phyloP scores from a whole-genome alignment of 1,284 basidiomycete genomes.

The Afroboletus lepidellus region DNA sequence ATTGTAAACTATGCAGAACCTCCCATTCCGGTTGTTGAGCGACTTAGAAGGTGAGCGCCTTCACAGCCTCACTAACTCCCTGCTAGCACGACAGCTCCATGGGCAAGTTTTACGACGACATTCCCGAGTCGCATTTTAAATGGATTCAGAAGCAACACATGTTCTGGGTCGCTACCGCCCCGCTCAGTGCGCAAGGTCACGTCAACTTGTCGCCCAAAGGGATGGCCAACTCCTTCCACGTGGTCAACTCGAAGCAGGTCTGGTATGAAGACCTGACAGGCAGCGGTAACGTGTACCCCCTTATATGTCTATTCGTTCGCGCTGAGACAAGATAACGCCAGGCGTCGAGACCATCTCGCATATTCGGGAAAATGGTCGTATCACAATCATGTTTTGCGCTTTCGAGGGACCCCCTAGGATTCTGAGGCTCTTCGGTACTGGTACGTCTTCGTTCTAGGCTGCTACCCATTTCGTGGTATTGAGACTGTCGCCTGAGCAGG shows the following conservation, averaged over 20 bases:
- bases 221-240: slow-evolving; percentile 46
- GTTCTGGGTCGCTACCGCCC: slow-evolving; percentile 53
- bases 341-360: slow-evolving; percentile 58
- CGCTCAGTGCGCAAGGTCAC: slow-evolving; percentile 48
- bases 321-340: slow-evolving; percentile 16
- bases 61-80: no score
- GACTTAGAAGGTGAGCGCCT: no score
- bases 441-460: slow-evolving; percentile 25
- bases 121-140: background rate
- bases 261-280: slow-evolving; percentile 61
- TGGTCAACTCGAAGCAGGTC: slow-evolving; percentile 44
- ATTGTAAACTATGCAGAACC: no score
- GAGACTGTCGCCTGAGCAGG: slow-evolving; percentile 30
- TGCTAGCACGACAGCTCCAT: background rate
- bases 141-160: background rate
- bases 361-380: slow-evolving; percentile 55
- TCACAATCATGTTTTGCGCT: slow-evolving; percentile 55
- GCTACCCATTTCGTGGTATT: background rate
- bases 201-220: slow-evolving; percentile 60
- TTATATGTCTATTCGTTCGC: background rate
- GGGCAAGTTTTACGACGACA: background rate
- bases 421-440: slow-evolving; percentile 50
- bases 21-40: no score
- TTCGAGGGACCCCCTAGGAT: slow-evolving; percentile 56
- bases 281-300: slow-evolving; percentile 38